Base-by-base conservation (phyloP, 2,329 filamentous ascomycete genomes). In the Colletotrichum endophyticum region DNA sequence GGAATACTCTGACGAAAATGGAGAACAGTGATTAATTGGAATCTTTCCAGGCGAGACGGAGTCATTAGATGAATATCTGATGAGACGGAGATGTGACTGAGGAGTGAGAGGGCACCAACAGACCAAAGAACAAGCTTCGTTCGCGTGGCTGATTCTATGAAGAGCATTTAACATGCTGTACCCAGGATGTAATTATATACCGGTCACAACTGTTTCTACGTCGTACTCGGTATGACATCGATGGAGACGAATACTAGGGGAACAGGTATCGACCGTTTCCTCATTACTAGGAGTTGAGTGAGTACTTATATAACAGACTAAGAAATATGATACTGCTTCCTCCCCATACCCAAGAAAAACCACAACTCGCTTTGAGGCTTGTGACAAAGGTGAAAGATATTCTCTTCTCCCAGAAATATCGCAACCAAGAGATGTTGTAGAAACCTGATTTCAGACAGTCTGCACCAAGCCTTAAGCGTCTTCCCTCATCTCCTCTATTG, bases 11-110 rank as follows among this genome's bases (percentile, higher is more conserved):
- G 6, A 53, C 12, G 44, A 53, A 6, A 53, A 22, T 53, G n/a
- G n/a, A 53, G 44, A 53, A 22, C 11, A 22, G n/a, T 0, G n/a
- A 49, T 2, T 5, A 2, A 49, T 12, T 7, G 6, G 44, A 5
- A 22, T 22, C 2, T 49, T n/a, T 49, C 4, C 6, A 0, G 6
- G 8, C 6, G 16, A 22, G 16, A 49, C 1, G 11, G 11, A 22
- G n/a, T n/a, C 0, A 12, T 13, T 22, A n/a, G 8, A 8, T 5
- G 6, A 44, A 8, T 3, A 49, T 49, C 5, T 49, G 3, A 7
- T 49, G 19, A 16, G 16, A 22, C 2, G 6, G 6, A 4, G 11
- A 3, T 5, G n/a, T 49, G n/a, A 0, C 44, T n/a, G 44, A 13
- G 11, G 13, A 13, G 44, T 22, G 44, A 53, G 11, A 22, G 44